phyloP scores from a whole-genome alignment of 306 rosid species.

The Glycine tomentella region DNA sequence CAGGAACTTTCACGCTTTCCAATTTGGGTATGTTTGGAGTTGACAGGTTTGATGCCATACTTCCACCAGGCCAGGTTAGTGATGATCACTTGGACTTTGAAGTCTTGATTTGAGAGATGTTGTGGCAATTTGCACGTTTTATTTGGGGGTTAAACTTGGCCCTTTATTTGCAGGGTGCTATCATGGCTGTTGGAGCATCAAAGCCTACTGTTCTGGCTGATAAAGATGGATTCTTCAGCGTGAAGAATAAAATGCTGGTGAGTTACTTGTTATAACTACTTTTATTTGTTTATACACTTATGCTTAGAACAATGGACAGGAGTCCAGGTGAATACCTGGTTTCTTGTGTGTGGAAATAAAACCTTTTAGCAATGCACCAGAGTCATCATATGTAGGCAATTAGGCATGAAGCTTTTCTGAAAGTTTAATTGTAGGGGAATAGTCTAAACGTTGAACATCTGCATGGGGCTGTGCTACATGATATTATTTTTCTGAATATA shows the following conservation, averaged over 20 bases:
- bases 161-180: slow-evolving; percentile 70
- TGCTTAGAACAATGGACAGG: neutral
- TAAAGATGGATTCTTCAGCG: slow-evolving; percentile 72
- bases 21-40: slow-evolving; percentile 93
- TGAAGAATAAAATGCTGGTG: slow-evolving; percentile 81
- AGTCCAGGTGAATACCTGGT: neutral
- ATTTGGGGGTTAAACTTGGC: slow-evolving; percentile 38
- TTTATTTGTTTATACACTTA: neutral
- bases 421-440: neutral
- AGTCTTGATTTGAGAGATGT: neutral
- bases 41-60: slow-evolving; percentile 89
- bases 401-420: neutral
- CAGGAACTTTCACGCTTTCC: slow-evolving; percentile 89
- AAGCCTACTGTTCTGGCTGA: slow-evolving; percentile 72
- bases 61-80: slow-evolving; percentile 89
- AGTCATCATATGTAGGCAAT: neutral
- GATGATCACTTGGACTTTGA: slow-evolving; percentile 7
- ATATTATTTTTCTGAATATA: neutral
- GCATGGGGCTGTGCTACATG: neutral
- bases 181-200: slow-evolving; percentile 93
- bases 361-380: neutral
- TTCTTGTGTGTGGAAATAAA: neutral
- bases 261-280: slow-evolving; percentile 40
- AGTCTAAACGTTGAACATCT: neutral
- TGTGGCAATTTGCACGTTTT: neutral